Base-by-base conservation (phyloP, 768 basidiomycete genomes). In the Boletus pseudopeckii region DNA sequence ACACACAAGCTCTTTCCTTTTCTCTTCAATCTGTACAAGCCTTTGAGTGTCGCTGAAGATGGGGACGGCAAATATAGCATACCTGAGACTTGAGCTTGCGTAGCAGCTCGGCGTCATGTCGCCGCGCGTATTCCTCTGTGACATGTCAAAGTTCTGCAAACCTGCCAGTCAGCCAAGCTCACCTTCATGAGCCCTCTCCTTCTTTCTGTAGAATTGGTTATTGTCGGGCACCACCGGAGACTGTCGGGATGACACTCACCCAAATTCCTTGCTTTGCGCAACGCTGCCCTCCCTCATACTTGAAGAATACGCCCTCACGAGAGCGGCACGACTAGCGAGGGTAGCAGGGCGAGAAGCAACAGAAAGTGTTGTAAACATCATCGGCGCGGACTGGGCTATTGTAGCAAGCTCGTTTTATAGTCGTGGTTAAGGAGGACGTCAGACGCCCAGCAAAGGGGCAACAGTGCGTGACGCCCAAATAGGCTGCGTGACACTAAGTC, bases 161-260 rank as follows among this genome's bases (percentile, higher is more conserved):
- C 20, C 32, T 48, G 15, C 24, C n/a, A 22, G 8, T 15, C n/a
- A 14, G 11, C 66, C 53, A 22, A 62, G 33, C 54, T 41, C 15
- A 76, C 80, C 77, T 72, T 90, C 88, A 48, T 86, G 80, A 18
- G 86, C 88, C 65, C 79, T 84, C 69, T 89, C 88, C 70, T 81
- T 88, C 71, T 82, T 82, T 63, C 88, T 90, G 67, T n/a, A 24
- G 11, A 22, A 7, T 9, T 14, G 45, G 30, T 65, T 22, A 50
- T 28, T 22, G 15, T 33, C 33, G 10, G 36, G 15, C 4, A 10
- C 5, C 5, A n/a, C 24, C 17, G 3, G n/a, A 34, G 24, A 41
- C 15, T 18, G 13, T 15, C 15, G 24, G 17, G 43, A 22, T 24
- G 7, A 43, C 18, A 55, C 78, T 50, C 61, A 86, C 87, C 76